Evolutionary conservation across 1,284 basidiomycete species (phyloP).

Genomic region (Pascua guehoae): DNA sequence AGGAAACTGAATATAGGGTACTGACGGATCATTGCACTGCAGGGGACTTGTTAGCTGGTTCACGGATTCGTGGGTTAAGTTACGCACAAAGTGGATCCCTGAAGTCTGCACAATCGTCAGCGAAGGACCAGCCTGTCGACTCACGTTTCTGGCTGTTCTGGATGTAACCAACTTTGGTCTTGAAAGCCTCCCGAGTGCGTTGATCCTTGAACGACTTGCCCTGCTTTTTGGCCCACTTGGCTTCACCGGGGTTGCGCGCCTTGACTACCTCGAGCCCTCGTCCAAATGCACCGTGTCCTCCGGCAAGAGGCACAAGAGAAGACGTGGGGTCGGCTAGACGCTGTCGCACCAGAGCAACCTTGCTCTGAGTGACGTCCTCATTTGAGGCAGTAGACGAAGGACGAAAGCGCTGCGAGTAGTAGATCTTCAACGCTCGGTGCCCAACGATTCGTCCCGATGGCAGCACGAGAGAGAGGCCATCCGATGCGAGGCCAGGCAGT

Average conservation of each 20-base stretch:
- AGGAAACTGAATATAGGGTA: not conserved
- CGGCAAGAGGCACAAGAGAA: conserved; percentile 74
- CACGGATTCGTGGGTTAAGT: not conserved
- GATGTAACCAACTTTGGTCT: conserved; percentile 61
- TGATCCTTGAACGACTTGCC: conserved; percentile 81
- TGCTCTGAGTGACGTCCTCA: conserved; percentile 22
- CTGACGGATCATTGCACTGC: conserved; percentile 9
- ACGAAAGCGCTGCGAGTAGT: conserved; percentile 78
- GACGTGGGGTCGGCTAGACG: conserved; percentile 74
- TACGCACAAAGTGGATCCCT: conserved; percentile 52
- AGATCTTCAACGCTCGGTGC: conserved; percentile 79
- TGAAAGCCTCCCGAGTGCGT: conserved; percentile 72
- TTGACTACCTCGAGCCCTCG: conserved; percentile 74
- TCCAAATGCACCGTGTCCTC: conserved; percentile 80
- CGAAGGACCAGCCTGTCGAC: conserved; percentile 15
- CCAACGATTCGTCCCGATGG: conserved; percentile 90
- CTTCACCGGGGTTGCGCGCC: conserved; percentile 92
- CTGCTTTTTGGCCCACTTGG: conserved; percentile 84
- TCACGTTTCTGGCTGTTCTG: conserved; percentile 81
- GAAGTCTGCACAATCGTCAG: conserved; percentile 53
- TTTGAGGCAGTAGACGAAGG: conserved; percentile 53
- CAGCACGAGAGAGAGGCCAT: conserved; percentile 81
- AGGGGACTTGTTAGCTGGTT: not conserved
- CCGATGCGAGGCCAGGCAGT: conserved; percentile 44
- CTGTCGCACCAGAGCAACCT: conserved; percentile 64